Evolutionary conservation across 306 rosid species (phyloP).

Genomic region (Pueraria montana): DNA sequence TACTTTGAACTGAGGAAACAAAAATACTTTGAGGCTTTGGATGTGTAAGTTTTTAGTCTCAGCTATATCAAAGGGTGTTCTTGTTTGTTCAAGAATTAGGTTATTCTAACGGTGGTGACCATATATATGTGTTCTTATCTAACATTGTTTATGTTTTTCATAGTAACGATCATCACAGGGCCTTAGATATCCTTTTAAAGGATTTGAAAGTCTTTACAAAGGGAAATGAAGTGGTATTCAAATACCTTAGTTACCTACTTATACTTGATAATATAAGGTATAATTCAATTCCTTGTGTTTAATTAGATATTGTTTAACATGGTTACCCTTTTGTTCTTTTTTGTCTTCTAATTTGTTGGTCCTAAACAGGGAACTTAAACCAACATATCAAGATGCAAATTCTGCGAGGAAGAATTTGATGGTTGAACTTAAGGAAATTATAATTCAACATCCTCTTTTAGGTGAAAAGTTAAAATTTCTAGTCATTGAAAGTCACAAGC

Average conservation of each 20-base stretch:
- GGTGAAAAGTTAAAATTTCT: constrained; percentile 36
- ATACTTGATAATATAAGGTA: constrained; percentile 46
- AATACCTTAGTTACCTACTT: constrained; percentile 36
- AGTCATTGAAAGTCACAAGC: not conserved
- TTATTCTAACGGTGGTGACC: no score
- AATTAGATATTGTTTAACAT: not conserved
- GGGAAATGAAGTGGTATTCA: not conserved
- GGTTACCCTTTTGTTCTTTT: not conserved
- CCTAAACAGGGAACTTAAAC: constrained; percentile 38
- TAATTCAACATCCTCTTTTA: constrained; percentile 41
- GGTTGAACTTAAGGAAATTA: constrained; percentile 16
- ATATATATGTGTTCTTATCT: not conserved
- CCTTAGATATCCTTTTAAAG: constrained; percentile 47
- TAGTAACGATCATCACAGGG: constrained; percentile 45
- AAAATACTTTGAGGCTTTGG: constrained; percentile 61
- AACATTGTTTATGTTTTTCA: not conserved
- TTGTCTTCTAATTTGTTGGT: not conserved
- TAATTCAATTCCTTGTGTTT: not conserved
- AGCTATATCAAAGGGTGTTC: not conserved
- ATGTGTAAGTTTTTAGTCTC: constrained; percentile 50
- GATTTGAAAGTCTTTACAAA: constrained; percentile 41
- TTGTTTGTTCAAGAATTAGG: not conserved
- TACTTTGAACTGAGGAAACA: constrained; percentile 60
- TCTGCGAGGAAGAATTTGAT: constrained; percentile 30
- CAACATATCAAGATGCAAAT: constrained; percentile 38